phyloP scores from a whole-genome alignment of 768 basidiomycete genomes.

The Agaricus blazei region DNA sequence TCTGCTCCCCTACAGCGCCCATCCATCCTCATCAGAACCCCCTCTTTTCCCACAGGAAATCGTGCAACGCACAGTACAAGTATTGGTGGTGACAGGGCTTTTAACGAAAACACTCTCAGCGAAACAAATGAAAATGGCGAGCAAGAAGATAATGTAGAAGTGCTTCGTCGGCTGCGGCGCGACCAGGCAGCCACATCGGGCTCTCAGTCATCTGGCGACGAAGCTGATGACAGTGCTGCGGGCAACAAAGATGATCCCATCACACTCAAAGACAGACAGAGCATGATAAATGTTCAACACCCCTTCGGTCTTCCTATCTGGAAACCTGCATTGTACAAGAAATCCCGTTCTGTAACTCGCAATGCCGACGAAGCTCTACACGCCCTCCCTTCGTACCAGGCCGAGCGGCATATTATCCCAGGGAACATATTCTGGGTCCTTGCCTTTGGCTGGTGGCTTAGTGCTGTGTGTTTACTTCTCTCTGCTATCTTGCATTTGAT shows the following conservation, averaged over 20 bases:
- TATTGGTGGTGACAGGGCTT: conserved; percentile 50
- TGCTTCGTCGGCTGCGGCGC: conserved; percentile 18
- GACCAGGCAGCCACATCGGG: conserved; percentile 34
- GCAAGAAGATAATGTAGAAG: conserved; percentile 19
- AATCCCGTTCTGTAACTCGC: conserved; percentile 92
- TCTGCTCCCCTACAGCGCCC: conserved; percentile 18
- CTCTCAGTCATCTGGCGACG: conserved; percentile 32
- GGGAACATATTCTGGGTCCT: conserved; percentile 93
- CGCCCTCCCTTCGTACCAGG: conserved; percentile 86
- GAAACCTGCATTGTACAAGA: conserved; percentile 99
- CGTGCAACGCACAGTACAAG: conserved; percentile 56
- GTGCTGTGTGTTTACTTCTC: conserved; percentile 61
- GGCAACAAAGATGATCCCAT: conserved; percentile 73
- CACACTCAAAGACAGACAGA: conserved; percentile 92
- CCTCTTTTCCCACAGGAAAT: conserved; percentile 47
- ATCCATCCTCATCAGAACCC: conserved; percentile 41
- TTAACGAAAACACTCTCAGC: conserved; percentile 44
- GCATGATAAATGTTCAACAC: conserved; percentile 97
- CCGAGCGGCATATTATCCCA: conserved; percentile 87
- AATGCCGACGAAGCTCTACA: conserved; percentile 95
- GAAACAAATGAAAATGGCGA: conserved; percentile 51
- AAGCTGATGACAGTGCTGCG: conserved; percentile 29
- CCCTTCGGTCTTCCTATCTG: conserved; percentile 99
- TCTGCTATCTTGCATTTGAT: conserved; percentile 66
- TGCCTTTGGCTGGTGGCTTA: conserved; percentile 92